Evolutionary conservation across 768 basidiomycete genomes (phyloP).

Genomic region (Leccinum incarnatum): DNA sequence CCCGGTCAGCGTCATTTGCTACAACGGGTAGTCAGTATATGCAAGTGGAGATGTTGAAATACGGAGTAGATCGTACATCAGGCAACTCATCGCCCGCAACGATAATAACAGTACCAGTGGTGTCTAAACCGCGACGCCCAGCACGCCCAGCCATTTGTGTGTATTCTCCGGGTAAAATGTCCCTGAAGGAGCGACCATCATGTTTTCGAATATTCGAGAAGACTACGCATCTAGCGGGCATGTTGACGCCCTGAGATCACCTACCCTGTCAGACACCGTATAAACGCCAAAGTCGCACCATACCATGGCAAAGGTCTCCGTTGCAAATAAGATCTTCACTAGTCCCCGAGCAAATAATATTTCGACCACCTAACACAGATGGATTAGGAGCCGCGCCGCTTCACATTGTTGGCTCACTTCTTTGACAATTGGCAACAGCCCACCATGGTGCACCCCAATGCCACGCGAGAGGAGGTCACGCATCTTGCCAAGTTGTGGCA

Average conservation of each 20-base stretch:
- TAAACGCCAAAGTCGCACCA: constrained; percentile 10
- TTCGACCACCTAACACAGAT: constrained; percentile 74
- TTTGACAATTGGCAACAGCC: constrained; percentile 93
- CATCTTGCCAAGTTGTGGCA: constrained; percentile 93
- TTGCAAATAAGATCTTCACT: constrained; percentile 96
- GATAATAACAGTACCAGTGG: constrained; percentile 94
- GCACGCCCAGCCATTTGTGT: constrained; percentile 99
- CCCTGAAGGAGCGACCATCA: constrained; percentile 89
- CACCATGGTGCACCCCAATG: constrained; percentile 97
- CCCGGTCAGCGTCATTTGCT: constrained; percentile 72
- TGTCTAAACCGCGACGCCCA: constrained; percentile 91
- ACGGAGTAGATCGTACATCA: constrained; percentile 53
- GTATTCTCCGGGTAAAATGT: constrained; percentile 88
- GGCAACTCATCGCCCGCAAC: constrained; percentile 81
- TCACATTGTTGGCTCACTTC: constrained; percentile 54
- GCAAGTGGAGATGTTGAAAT: not conserved
- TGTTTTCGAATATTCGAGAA: constrained; percentile 95
- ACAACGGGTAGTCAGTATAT: not conserved
- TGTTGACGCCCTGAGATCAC: constrained; percentile 84
- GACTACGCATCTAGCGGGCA: constrained; percentile 97
- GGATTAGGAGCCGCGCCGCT: not conserved
- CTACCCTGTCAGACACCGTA: constrained; percentile 10
- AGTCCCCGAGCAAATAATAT: constrained; percentile 93
- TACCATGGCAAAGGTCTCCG: constrained; percentile 99
- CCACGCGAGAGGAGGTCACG: constrained; percentile 86